Percentiles rank a stretch among this genome's conserved stretches.
These are phyloP conservation scores for Wallacemonas rigidus DNA, from an alignment of 208 protist genomes.

Conservation along the genomic window DNA sequence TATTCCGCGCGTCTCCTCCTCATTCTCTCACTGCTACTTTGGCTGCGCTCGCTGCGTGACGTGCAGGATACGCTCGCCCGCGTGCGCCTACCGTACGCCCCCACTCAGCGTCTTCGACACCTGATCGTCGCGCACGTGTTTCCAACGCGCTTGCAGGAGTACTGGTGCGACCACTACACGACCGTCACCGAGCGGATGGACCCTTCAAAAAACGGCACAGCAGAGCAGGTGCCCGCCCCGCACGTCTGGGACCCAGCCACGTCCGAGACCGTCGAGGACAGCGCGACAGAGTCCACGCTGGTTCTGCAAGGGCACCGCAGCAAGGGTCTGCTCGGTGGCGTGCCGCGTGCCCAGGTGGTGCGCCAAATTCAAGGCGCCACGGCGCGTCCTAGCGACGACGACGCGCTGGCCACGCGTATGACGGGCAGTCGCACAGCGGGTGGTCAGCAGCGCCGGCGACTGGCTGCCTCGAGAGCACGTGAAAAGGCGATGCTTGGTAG, in stretches of 20 bases:
- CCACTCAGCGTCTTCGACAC: conserved; percentile 34
- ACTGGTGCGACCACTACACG: conserved; percentile 63
- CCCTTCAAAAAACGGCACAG: conserved; percentile 49
- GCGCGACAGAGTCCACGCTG: conserved; percentile 30
- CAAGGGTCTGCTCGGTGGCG: conserved; percentile 25
- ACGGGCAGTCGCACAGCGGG: conserved; percentile 1
- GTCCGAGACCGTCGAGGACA: conserved; percentile 47
- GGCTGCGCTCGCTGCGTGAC: conserved; percentile 60
- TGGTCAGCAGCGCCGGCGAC: conserved; percentile 9
- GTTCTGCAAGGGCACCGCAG: conserved; percentile 24
- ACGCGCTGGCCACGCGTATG: conserved; percentile 25
- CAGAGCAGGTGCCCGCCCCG: conserved; percentile 77
- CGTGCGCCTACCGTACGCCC: conserved; percentile 49
- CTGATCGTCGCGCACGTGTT: conserved; percentile 57
- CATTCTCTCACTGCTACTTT: conserved; percentile 65
- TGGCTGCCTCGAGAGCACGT: neutral
- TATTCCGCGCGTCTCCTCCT: conserved; percentile 66
- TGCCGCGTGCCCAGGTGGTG: conserved; percentile 20
- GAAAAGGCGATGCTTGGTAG: neutral
- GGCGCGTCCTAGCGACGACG: conserved; percentile 56
- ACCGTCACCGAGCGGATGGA: conserved; percentile 53
- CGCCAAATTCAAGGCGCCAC: conserved; percentile 47
- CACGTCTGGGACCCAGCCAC: conserved; percentile 74
- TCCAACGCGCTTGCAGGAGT: conserved; percentile 59
- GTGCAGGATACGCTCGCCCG: conserved; percentile 75